Evolutionary conservation across 148 eudicot species (phyloP).

Genomic region (Fagopyrum esculentum): DNA sequence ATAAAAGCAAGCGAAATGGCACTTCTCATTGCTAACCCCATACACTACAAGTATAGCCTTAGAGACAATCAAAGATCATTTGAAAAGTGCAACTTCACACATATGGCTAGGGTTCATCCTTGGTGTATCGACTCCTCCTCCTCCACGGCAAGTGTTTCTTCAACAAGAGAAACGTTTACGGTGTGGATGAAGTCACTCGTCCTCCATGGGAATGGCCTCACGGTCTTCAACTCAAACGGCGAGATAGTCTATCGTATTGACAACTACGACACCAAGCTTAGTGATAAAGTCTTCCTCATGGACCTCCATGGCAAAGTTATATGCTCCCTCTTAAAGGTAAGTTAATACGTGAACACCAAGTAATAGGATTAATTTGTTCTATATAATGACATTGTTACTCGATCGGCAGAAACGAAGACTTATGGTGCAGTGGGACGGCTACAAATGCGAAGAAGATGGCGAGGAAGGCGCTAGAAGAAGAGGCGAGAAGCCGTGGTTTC

Average conservation of each 20-base stretch:
- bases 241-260: background rate
- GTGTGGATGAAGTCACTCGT: background rate
- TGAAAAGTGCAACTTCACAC: background rate
- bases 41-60: background rate
- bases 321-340: background rate
- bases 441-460: too few relatives aligned
- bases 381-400: too few relatives aligned
- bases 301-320: background rate
- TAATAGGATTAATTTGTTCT: too few relatives aligned
- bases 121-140: too few relatives aligned
- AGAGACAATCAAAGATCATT: background rate
- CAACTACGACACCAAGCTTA: background rate
- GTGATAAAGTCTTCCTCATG: background rate
- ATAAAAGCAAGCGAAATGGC: background rate
- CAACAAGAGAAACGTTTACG: background rate
- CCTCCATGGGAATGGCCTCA: background rate
- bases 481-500: too few relatives aligned
- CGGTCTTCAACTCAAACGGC: background rate
- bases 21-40: background rate
- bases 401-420: too few relatives aligned
- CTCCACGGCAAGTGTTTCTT: too few relatives aligned
- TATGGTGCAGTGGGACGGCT: too few relatives aligned
- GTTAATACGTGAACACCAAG: background rate
- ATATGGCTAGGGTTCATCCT: background rate
- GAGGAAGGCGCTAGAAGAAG: too few relatives aligned